Base-by-base conservation (phyloP, 2,329 filamentous ascomycete genomes). In the Furcasterigmium sp. region DNA sequence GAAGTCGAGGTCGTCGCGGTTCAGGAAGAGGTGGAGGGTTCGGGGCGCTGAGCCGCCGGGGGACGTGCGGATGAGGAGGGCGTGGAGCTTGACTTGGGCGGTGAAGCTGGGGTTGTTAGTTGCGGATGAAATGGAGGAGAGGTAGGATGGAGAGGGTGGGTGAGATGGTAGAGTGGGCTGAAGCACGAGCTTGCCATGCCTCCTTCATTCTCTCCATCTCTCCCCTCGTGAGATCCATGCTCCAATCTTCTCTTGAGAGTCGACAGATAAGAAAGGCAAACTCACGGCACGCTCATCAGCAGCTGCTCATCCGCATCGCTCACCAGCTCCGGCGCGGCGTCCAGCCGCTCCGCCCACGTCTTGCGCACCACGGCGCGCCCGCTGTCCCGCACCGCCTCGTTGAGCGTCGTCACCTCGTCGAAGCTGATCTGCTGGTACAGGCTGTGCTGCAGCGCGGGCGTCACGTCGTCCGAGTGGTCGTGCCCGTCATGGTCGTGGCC, bases 371-470 rank as follows among this genome's bases (percentile, higher is more conserved):
- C 77, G 2, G 78, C 79, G 52, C 79, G 78, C 15, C 91, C 93
- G 1, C 82, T 77, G 46, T 82, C 78, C 8, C 80, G 68, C 13
- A 67, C 62, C 10, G 80, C 73, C 67, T 97, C 93, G 63, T 98
- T 98, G 43, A 96, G 69, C 0, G 91, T 93, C 29, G 73, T 80
- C 49, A 98, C 82, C 21, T 82, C 78, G 65, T 88, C 84, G 67
- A 97, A 96, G 62, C 91, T 81, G 64, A 98, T 90, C 61, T 95
- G 86, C 51, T 87, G 82, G 70, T 96, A 97, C 28, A 98, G 82
- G 34, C 90, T 89, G 55, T 84, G 85, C 65, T 97, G 91, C 14
- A 96, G 74, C 2, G 91, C 91, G 1, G 93, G 93, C 2, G 87
- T 91, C 56, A 95, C 80, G 70, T 97, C 91, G 69, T 97, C 87